phyloP scores from a whole-genome alignment of 805 yeast genomes.

The Saccharomyces jurei region DNA sequence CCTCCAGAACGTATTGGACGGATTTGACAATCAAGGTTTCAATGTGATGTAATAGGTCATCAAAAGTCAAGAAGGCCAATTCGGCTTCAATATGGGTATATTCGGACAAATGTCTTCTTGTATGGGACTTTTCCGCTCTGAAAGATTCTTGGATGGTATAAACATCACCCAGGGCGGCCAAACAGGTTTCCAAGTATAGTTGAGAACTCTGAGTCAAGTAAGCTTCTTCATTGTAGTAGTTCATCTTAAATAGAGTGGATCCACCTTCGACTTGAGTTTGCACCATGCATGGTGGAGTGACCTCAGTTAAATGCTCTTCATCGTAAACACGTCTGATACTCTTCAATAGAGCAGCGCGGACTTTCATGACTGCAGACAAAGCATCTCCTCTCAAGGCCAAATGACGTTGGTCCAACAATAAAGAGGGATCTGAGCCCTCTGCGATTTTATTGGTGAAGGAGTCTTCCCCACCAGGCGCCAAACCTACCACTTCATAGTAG shows the following conservation, averaged over 20 bases:
- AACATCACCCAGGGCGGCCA: conserved; percentile 95
- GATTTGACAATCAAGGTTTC: conserved; percentile 68
- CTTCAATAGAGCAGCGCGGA: conserved; percentile 71
- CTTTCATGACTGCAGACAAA: conserved; percentile 85
- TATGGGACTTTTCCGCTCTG: conserved; percentile 98
- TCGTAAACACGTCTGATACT: conserved; percentile 69
- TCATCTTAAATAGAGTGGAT: conserved; percentile 83
- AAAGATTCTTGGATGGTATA: conserved; percentile 96
- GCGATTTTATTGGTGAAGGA: conserved; percentile 90
- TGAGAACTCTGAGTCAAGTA: conserved; percentile 95
- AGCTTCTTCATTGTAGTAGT: conserved; percentile 96
- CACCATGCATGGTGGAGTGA: conserved; percentile 99
- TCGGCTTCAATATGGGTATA: conserved; percentile 97
- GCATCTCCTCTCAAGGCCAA: conserved; percentile 95
- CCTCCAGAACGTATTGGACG: conserved; percentile 71
- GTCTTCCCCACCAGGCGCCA: conserved; percentile 95
- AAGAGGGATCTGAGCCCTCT: conserved; percentile 88
- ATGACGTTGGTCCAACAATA: conserved; percentile 91
- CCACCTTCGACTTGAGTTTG: conserved; percentile 99
- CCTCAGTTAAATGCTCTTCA: conserved; percentile 75
- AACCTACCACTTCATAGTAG: conserved; percentile 79
- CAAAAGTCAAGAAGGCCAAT: conserved; percentile 78
- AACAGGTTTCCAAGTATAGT: conserved; percentile 89
- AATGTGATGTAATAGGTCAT: conserved; percentile 76
- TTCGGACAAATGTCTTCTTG: conserved; percentile 95